These are phyloP conservation scores for Geosmithia putterillii DNA, from an alignment of 2,329 filamentous ascomycete species.

Conservation along the genomic window DNA sequence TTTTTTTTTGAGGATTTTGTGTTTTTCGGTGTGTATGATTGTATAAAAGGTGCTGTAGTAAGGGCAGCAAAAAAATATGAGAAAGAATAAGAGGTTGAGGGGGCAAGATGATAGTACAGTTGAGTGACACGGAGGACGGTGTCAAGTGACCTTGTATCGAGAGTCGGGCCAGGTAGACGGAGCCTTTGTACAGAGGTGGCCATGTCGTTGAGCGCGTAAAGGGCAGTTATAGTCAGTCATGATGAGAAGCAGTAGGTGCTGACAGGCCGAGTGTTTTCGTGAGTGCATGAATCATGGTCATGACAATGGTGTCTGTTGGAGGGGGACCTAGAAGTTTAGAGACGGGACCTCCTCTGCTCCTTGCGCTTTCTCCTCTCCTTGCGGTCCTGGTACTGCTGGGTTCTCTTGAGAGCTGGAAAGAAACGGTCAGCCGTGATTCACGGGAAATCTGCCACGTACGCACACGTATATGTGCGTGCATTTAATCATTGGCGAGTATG, in stretches of 20 bases:
- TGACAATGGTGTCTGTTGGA: too few relatives aligned
- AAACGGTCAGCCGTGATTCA: too few relatives aligned
- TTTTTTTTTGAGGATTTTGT: too few relatives aligned
- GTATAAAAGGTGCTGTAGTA: too few relatives aligned
- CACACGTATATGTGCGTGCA: too few relatives aligned
- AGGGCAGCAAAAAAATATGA: not conserved
- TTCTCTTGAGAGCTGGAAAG: constrained; percentile 21
- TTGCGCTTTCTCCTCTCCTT: constrained; percentile 23
- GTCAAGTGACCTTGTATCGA: too few relatives aligned
- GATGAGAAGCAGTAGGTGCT: not conserved
- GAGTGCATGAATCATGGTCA: too few relatives aligned
- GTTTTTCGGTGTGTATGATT: too few relatives aligned
- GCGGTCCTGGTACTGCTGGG: constrained; percentile 21
- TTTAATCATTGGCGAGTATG: too few relatives aligned
- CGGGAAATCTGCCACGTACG: too few relatives aligned
- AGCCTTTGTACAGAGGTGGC: not conserved
- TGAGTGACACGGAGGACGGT: too few relatives aligned
- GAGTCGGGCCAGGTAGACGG: not conserved
- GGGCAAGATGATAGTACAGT: not conserved
- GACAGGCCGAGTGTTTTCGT: too few relatives aligned
- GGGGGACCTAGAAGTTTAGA: not conserved
- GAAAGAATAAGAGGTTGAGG: not conserved
- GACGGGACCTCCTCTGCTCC: constrained; percentile 12
- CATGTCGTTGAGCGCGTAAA: not conserved
- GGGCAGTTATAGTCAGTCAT: not conserved